Percentiles rank a stretch among this genome's conserved stretches.
Conservation (phyloP, 441 rosid genomes). For the Dalechampia spathulata region DNA sequence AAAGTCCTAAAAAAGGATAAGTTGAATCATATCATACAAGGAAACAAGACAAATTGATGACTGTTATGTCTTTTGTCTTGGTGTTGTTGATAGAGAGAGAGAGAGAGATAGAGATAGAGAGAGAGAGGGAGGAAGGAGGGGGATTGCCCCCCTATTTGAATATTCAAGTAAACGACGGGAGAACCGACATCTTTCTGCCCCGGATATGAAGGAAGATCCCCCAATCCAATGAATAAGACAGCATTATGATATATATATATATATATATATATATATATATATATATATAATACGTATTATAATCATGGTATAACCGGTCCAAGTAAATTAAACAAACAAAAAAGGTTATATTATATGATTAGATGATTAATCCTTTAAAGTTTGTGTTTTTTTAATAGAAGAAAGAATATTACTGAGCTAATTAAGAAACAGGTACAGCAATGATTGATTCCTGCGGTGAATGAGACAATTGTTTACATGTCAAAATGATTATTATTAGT, state of each 20-base stretch:
- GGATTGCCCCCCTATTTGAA: conserved; percentile 7
- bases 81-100: conserved; percentile 11
- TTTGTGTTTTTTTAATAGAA: too few relatives aligned
- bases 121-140: not conserved
- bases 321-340: too few relatives aligned
- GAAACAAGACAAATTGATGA: conserved; percentile 19
- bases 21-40: conserved; percentile 2
- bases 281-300: too few relatives aligned
- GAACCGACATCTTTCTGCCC: conserved; percentile 30
- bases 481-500: too few relatives aligned
- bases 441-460: not conserved
- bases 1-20: too few relatives aligned
- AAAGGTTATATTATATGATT: too few relatives aligned
- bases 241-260: too few relatives aligned
- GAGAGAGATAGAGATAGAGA: conserved; percentile 14
- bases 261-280: too few relatives aligned
- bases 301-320: too few relatives aligned
- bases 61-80: conserved; percentile 25
- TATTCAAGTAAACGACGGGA: conserved; percentile 25
- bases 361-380: too few relatives aligned
- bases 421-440: too few relatives aligned
- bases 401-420: too few relatives aligned
- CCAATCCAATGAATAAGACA: conserved; percentile 20
- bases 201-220: conserved; percentile 37
- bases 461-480: not conserved